Evolutionary conservation across 257 asterid species (phyloP), one percentile per base, ranked within the genome.

Genomic region (Rubia yunnanensis): DNA sequence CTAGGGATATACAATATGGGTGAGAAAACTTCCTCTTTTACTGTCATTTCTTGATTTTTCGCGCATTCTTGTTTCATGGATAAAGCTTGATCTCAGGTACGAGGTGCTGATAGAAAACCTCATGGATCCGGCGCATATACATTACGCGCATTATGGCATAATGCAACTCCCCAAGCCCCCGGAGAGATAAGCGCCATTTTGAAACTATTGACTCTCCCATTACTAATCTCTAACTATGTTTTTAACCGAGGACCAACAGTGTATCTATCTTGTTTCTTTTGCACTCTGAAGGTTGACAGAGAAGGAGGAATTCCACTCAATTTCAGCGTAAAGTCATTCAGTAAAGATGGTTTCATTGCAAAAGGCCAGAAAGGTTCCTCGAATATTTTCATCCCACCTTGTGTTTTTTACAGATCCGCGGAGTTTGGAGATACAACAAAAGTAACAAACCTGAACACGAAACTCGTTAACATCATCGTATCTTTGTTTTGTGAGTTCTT

Each of bases 71-170:
- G 52, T 71, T 60, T 64, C 56, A 57, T 15, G 22, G 50, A 34
- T 22, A 30, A 41, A 34, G 18, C 14, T 56, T 73, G n/a, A n/a
- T n/a, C 20, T 66, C 87, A 89, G 98, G 83, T 92, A 92, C 57
- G 98, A 89, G 70, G 61, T 92, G 70, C 82, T 92, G 72, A 83
- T 70, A 55, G 97, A 92, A 82, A 92, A 92, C 79, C 88, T 89
- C 66, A 92, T 92, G 99, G 99, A 92, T 78, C 99, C 97, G 66
- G 82, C 99, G 69, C 99, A 92, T 73, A 91, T 88, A 68, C 92
- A 88, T 34, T 92, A 92, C 39, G 96, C 99, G 49, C 99, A 92
- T 81, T 78, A 86, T 50, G 92, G 97, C 72, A 82, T 92, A 66
- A 77, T 84, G 95, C 77, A 73, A 46, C 55, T 50, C 8, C 85